A percentile compares a stretch with the other conserved stretches of the same genome.
Conservation (phyloP, 2,329 filamentous ascomycete species). For the Chaetomiaceae sp. region DNA sequence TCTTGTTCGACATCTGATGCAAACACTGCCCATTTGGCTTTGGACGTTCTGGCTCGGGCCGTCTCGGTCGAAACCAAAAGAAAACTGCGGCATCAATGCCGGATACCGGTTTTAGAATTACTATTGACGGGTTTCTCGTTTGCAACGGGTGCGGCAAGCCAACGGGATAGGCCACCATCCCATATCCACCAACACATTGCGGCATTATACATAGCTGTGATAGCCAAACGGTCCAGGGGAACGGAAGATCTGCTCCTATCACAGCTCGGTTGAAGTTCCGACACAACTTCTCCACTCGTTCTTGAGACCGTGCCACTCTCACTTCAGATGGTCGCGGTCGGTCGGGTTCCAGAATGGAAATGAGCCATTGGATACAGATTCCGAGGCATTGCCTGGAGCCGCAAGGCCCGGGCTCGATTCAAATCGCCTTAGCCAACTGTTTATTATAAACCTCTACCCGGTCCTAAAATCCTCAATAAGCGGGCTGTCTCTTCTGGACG, state of each 20-base stretch:
- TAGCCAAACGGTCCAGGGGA: background rate
- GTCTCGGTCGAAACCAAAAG: no score
- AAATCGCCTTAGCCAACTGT: no score
- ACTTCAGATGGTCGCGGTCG: background rate
- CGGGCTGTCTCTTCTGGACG: no score
- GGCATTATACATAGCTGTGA: background rate
- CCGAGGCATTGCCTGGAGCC: constrained; percentile 15
- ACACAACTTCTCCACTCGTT: constrained; percentile 13
- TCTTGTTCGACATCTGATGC: no score
- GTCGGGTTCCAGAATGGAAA: background rate
- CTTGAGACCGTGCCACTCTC: constrained; percentile 2
- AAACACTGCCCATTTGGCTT: no score
- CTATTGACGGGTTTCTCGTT: background rate
- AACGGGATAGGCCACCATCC: background rate
- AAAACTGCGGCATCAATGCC: background rate
- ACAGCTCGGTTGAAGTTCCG: background rate
- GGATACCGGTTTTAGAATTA: no score
- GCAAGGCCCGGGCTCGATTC: background rate
- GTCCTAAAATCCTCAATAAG: no score
- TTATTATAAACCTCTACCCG: no score
- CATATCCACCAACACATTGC: background rate
- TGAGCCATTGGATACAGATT: background rate
- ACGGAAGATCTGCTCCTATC: background rate
- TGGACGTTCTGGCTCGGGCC: no score
- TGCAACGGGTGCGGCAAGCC: background rate